Evolutionary conservation across 2,329 filamentous ascomycete species (phyloP), one percentile per base, ranked within the genome.

Genomic region (Byssochlamys sp.): DNA sequence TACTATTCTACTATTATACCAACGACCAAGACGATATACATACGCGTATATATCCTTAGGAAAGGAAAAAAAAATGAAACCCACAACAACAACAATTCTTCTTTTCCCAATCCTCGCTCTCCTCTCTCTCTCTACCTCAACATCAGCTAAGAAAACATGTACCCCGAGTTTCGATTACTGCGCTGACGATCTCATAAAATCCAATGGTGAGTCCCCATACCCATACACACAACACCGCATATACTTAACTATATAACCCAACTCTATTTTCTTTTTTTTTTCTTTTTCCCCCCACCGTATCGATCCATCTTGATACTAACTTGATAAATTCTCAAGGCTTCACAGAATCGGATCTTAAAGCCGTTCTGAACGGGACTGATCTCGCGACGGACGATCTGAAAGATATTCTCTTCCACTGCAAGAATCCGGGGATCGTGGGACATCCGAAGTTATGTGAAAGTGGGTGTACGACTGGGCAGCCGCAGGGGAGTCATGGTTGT

Each of bases 101-200:
- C 35, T 39, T 12, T n/a, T 45, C 39, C 39, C n/a, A n/a, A 2
- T 45, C 39, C n/a, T 24, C 5, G 9, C 39, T 9, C n/a, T 45
- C 35, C 35, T 45, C 3, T 14, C 35, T 31, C 29, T 31, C 35
- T 4, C 35, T 4, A 39, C 12, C 14, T 19, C 35, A n/a, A 19
- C 14, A 19, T 2, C 14, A 19, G 52, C 69, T 9, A 60, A 63
- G 7, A 70, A 70, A 55, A 63, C 66, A 19, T 71, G 69, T 54
- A 70, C 68, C 0, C 69, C 69, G 5, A 71, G 69, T 58, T 71
- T 71, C 54, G 69, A 71, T 54, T 71, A 71, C 57, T 71, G 69
- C 59, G 65, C 69, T 0, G 62, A 64, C 28, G 59, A 62, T 10
- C 58, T 71, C 27, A 63, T 69, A 24, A 61, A 65, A 14, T 62